Conservation (phyloP, 2,329 filamentous ascomycete species). For the Escovopsis sp. region DNA sequence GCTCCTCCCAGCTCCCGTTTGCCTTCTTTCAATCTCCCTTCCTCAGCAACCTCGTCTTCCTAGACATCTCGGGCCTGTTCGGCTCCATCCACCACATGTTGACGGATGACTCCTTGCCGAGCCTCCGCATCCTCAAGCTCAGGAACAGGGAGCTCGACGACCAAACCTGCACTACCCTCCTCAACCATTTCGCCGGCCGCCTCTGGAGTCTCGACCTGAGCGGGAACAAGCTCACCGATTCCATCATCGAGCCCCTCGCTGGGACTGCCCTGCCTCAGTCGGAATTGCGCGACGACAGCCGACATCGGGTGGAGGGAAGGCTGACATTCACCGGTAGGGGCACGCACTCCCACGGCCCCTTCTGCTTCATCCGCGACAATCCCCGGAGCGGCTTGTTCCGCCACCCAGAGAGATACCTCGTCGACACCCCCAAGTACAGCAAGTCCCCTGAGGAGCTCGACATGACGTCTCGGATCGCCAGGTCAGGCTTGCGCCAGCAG, state of each 20-base stretch:
- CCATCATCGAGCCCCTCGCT: conserved; percentile 16
- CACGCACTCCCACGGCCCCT: conserved; percentile 22
- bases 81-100: conserved; percentile 26
- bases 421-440: conserved; percentile 30
- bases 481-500: too few species aligned
- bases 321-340: conserved; percentile 17
- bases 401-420: conserved; percentile 31
- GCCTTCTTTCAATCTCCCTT: conserved; percentile 23
- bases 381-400: conserved; percentile 25
- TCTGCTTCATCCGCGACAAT: conserved; percentile 33
- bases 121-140: conserved; percentile 37
- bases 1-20: conserved; percentile 22
- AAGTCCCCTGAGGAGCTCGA: too few species aligned
- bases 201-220: conserved; percentile 44
- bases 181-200: conserved; percentile 19
- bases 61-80: conserved; percentile 35
- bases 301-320: conserved; percentile 31
- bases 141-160: conserved; percentile 32
- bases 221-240: conserved; percentile 36
- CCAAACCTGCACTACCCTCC: conserved; percentile 13
- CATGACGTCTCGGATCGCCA: too few species aligned
- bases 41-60: conserved; percentile 30
- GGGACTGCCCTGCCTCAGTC: conserved; percentile 17
- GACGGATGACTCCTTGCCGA: conserved; percentile 22
- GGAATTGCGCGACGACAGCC: conserved; percentile 19